Base-by-base conservation (phyloP, 306 rosid species). In the Lablab purpureus region DNA sequence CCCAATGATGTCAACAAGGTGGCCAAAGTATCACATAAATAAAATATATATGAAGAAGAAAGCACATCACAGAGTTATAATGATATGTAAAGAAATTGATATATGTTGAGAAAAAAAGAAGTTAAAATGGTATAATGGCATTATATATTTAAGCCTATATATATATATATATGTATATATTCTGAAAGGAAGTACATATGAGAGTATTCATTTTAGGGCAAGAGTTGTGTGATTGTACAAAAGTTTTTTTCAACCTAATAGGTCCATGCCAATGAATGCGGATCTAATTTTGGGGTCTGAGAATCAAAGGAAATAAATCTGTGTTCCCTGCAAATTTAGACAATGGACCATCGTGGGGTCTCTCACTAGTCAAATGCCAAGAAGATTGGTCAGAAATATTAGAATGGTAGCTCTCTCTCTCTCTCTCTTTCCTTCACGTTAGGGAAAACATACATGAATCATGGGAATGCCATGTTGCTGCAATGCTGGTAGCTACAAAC, bases 251-350 rank as follows among this genome's bases (percentile, higher is more conserved):
- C 54, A 70, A 63, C 1, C 17, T 17, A 9, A 52, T 23, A 71
- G 81, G 84, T 51, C 79, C 74, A 70, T 54, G 52, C 12, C 54
- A 82, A 78, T 85, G 84, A 71, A 80, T 66, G 82, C 73, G 22
- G 64, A 76, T 84, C 87, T 71, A 65, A 22, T 36, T 54, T 50
- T 77, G 76, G 82, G 81, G 74, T 77, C 30, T 49, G 36, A 73
- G 45, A 76, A 77, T 73, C 78, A 10, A 67, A 77, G 50, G 54
- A 85, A 81, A 65, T 80, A 63, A 83, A 83, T 50, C 14, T 14
- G 52, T 84, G 83, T 49, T 47, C 80, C 79, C 83, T 66, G 12
- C 37, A 36, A 71, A 2, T 23, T 80, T 54, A 2, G 27, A 25
- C 46, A 58, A 1, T 17, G 75, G 80, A 76, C 87, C 73, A 46